A percentile compares a stretch with the other conserved stretches of the same genome.
phyloP scores from a whole-genome alignment of 2,329 filamentous ascomycete genomes.

The Penicillium hesseltinei region DNA sequence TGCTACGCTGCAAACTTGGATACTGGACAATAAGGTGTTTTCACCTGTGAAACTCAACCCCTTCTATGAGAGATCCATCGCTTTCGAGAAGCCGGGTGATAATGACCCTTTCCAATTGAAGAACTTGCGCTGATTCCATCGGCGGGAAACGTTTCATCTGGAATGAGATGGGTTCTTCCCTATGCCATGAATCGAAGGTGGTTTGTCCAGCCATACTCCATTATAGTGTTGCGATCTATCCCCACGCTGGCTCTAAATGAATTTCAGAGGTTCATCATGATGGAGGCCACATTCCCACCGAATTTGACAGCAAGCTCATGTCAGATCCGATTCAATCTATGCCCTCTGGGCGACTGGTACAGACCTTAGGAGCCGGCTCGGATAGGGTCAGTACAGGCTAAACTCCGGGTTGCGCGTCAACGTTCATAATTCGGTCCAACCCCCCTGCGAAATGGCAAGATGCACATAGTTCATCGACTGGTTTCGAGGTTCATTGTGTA shows the following conservation, averaged over 20 bases:
- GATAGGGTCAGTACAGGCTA: background rate
- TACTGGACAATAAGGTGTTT: slow-evolving; percentile 44
- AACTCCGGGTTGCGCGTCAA: background rate
- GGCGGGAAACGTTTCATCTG: background rate
- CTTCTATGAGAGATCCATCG: slow-evolving; percentile 36
- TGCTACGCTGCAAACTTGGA: slow-evolving; percentile 41
- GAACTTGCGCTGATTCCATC: slow-evolving; percentile 11
- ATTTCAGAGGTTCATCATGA: background rate
- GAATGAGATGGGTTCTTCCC: background rate
- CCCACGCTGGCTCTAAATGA: background rate
- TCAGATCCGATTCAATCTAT: background rate
- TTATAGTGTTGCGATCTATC: background rate
- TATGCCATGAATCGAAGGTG: background rate
- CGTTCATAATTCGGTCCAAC: background rate
- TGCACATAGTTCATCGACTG: background rate
- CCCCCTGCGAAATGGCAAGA: background rate
- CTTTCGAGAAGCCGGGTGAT: slow-evolving; percentile 11
- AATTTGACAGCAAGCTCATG: background rate
- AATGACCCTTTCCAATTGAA: slow-evolving; percentile 17
- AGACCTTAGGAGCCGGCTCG: background rate
- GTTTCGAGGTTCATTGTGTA: slow-evolving; percentile 1
- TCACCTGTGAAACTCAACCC: slow-evolving; percentile 30
- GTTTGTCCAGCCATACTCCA: background rate
- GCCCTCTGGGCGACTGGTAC: background rate
- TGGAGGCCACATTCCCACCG: background rate